Evolutionary conservation across 2,329 filamentous ascomycete species (phyloP), one percentile per base, ranked within the genome.

Genomic region (Epichloe elymi): DNA sequence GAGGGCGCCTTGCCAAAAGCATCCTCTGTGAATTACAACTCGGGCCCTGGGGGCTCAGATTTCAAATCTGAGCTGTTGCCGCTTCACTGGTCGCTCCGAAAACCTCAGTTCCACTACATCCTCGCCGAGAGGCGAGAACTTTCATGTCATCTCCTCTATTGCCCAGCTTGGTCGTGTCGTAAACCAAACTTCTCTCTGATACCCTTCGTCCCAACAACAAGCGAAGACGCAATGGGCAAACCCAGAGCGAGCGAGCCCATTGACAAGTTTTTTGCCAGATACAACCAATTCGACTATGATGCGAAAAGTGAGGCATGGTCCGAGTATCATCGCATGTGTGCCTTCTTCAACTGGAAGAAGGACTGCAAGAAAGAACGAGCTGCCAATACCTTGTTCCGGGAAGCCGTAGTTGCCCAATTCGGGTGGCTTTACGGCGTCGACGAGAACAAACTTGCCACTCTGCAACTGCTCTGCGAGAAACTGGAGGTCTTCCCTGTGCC

Each of bases 391-490:
- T 4, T 36, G 4, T 36, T 51, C 8, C 26, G 15, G 14, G 17
- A 23, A 5, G 50, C 50, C 20, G 11, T 51, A 5, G 50, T 48
- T 2, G 20, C 20, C 8, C 20, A 51, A 17, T 51, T 51, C 11
- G 45, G n/a, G 10, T 11, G 1, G 1, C 10, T 14, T 3, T 51
- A 48, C 19, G 50, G 50, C 3, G 41, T 15, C 5, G 17, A 35
- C 20, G 50, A 51, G 10, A 39, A 44, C 17, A 51, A 51, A 11
- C 17, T 51, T 2, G 45, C 26, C 20, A n/a, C 19, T 12, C n/a
- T 51, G 38, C 50, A 51, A 15, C 15, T 2, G 3, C 45, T 51
- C 8, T 51, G 50, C 19, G 33, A n/a, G 15, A 51, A 48, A 23
- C 11, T 51, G 50, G 33, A 46, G 0, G 30, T 51, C 17, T 14